Percentiles rank a stretch among this genome's conserved stretches.
phyloP scores from a whole-genome alignment of 2,329 filamentous ascomycete genomes.

The Dothiorella sarmentorum region DNA sequence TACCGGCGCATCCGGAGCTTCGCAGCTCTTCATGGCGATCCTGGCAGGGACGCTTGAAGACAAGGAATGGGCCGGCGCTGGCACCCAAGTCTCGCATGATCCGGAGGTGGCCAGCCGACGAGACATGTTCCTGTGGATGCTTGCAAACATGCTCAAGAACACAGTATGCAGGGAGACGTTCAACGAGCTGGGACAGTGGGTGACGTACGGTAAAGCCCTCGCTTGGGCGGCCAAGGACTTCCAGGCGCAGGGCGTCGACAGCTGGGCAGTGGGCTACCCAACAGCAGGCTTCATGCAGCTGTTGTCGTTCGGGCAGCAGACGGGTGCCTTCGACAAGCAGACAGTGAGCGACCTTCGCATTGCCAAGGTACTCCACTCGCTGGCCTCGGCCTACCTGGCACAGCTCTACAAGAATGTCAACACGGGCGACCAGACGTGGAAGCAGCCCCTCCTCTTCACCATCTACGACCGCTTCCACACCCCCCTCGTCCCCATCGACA shows the following conservation, averaged over 20 bases:
- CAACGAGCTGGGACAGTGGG: constrained; percentile 30
- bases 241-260: constrained; percentile 26
- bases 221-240: constrained; percentile 30
- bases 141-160: constrained; percentile 28
- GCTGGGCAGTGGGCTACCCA: constrained; percentile 33
- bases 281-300: constrained; percentile 28
- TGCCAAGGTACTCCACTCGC: constrained; percentile 27
- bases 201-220: constrained; percentile 28
- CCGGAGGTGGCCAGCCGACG: constrained; percentile 24
- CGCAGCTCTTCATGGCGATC: constrained; percentile 34
- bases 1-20: constrained; percentile 30
- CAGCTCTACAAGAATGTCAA: constrained; percentile 20
- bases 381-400: constrained; percentile 27
- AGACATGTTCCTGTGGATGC: constrained; percentile 30
- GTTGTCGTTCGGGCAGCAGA: constrained; percentile 23
- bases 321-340: constrained; percentile 22
- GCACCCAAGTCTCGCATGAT: neutral
- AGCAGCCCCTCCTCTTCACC: constrained; percentile 26
- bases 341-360: constrained; percentile 19
- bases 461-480: constrained; percentile 33
- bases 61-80: constrained; percentile 30
- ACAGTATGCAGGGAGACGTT: constrained; percentile 32
- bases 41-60: constrained; percentile 27
- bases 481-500: constrained; percentile 24
- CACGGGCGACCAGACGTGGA: constrained; percentile 24